Base-by-base conservation (phyloP, 2,329 filamentous ascomycete species). In the Ustilaginoidea virens region DNA sequence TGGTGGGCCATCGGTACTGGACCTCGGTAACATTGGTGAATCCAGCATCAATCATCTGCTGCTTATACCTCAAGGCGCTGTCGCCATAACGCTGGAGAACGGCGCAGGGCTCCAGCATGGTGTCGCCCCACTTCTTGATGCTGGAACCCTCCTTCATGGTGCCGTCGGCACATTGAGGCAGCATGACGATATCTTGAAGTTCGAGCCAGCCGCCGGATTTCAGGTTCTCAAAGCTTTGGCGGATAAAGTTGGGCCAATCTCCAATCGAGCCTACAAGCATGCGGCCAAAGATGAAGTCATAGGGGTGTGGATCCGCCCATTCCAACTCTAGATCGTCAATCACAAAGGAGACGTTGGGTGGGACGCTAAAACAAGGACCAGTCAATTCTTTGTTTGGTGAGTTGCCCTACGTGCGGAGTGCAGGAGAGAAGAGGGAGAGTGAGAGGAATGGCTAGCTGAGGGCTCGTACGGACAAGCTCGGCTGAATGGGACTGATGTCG, bases 11-110 rank as follows among this genome's bases (percentile, higher is more conserved):
- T 42, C 59, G 63, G 39, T 53, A 62, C 5, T 61, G 39, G 2
- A 54, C 46, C 39, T 68, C 59, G 0, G 47, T 46, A 0, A 74
- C 58, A 30, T 69, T 56, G 25, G 54, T 48, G 36, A 73, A 73
- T 1, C 69, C 69, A 0, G 59, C 64, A 9, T 62, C 60, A 3
- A 49, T 45, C 39, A 72, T 52, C 30, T 58, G 53, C 23, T 46
- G 17, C 12, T 27, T 27, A 28, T 52, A 53, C 1, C 31, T 25
- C 0, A 39, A 38, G 0, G 44, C 47, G 14, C 44, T 48, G 19
- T 51, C 44, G 7, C 46, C 39, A 1, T 45, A 38, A 2, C 53
- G 46, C 1, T 47, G 45, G 7, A 55, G 36, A 2, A 44, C 41
- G 3, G 28, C 34, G 3, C 46, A 46, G 3, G 47, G 43, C 26